Evolutionary conservation across 805 yeast genomes (phyloP).

Genomic region (Yamadazyma sp.): DNA sequence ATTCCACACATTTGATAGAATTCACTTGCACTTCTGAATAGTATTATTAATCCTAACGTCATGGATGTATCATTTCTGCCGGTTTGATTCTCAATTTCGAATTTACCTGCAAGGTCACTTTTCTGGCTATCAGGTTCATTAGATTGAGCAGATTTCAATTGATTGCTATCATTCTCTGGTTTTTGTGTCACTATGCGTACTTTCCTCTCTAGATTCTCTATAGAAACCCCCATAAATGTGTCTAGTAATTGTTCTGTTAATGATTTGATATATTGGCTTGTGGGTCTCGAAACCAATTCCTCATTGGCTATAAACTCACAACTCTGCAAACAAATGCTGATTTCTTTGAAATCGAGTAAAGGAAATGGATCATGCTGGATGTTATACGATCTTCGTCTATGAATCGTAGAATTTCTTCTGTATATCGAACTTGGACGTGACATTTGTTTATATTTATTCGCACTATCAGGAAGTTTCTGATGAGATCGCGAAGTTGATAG

Average conservation of each 20-base stretch:
- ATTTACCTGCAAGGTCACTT: too few relatives aligned
- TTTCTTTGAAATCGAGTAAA: constrained; percentile 55
- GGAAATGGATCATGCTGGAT: constrained; percentile 53
- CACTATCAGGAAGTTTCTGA: neutral
- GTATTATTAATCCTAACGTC: constrained; percentile 49
- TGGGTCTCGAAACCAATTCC: constrained; percentile 57
- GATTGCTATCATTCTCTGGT: neutral
- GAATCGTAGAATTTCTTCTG: constrained; percentile 21
- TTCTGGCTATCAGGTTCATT: constrained; percentile 40
- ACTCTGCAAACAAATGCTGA: constrained; percentile 55
- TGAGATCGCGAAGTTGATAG: constrained; percentile 4
- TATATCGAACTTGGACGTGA: constrained; percentile 31
- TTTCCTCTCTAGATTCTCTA: constrained; percentile 9
- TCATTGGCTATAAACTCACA: constrained; percentile 62
- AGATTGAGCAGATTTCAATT: neutral
- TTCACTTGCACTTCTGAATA: constrained; percentile 57
- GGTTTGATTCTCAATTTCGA: constrained; percentile 17
- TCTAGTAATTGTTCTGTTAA: constrained; percentile 62
- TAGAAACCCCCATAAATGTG: constrained; percentile 52
- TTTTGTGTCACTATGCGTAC: constrained; percentile 7
- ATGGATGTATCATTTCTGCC: constrained; percentile 26
- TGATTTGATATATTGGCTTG: constrained; percentile 50
- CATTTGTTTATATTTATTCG: constrained; percentile 18
- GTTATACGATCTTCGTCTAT: constrained; percentile 15
- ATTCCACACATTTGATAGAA: constrained; percentile 74